phyloP scores from a whole-genome alignment of 768 basidiomycete genomes.

The Lepiota venenata region DNA sequence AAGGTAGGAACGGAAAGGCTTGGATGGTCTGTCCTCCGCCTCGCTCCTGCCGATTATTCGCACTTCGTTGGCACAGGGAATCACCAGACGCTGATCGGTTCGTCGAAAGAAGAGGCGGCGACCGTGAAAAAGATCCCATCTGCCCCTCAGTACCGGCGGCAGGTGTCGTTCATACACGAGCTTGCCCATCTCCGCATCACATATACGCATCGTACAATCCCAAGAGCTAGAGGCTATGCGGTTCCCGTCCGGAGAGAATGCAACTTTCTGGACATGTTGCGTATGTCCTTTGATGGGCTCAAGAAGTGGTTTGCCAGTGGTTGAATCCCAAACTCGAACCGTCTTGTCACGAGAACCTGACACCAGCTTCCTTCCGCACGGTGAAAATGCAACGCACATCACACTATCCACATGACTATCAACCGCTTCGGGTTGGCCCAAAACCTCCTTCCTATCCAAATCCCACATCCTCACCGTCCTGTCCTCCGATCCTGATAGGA shows the following conservation, averaged over 20 bases:
- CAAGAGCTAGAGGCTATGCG: slow-evolving; percentile 17
- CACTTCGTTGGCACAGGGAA: neutral
- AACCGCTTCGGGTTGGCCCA: neutral
- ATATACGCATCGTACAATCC: slow-evolving; percentile 15
- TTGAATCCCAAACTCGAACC: slow-evolving; percentile 16
- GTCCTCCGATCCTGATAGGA: slow-evolving; percentile 17
- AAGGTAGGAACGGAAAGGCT: neutral
- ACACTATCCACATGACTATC: slow-evolving; percentile 16
- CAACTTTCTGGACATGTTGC: slow-evolving; percentile 12
- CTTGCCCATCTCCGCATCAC: slow-evolving; percentile 9
- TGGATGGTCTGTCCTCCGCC: slow-evolving; percentile 1
- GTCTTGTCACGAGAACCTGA: slow-evolving; percentile 30
- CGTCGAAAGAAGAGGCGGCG: neutral
- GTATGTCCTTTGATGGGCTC: slow-evolving; percentile 8
- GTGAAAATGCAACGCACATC: slow-evolving; percentile 19
- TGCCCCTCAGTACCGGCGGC: neutral
- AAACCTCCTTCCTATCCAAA: slow-evolving; percentile 8
- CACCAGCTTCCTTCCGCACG: slow-evolving; percentile 22
- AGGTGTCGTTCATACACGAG: neutral
- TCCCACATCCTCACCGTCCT: slow-evolving; percentile 20
- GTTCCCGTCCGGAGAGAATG: slow-evolving; percentile 17
- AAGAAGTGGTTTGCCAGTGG: slow-evolving; percentile 9
- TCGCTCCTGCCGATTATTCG: slow-evolving; percentile 6
- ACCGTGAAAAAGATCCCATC: too few species aligned
- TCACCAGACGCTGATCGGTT: neutral